Base-by-base conservation (phyloP, 495 filamentous ascomycete genomes). In the Talaromyces ruber region DNA sequence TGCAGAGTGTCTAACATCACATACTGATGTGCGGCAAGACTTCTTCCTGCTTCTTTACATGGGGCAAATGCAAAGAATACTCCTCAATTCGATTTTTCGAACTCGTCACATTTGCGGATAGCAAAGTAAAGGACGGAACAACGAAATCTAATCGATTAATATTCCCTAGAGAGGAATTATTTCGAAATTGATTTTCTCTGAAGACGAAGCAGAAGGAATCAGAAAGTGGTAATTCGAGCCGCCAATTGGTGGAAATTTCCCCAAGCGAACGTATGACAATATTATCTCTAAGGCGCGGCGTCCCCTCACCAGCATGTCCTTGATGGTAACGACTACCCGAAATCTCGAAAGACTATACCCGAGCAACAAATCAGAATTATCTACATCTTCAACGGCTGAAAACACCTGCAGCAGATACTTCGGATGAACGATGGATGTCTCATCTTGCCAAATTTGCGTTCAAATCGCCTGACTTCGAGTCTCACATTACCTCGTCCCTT, bases 61-160 rank as follows among this genome's bases (percentile, higher is more conserved):
- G 70, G 63, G 67, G 3, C 72, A 75, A 63, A 58, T 75, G 52
- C 72, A 74, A 32, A 70, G 72, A 55, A 71, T 64, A 56, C 58
- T 77, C 4, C 56, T 74, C 9, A 68, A 68, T 14, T 67, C 72
- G 0, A 71, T 69, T 0, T n/a, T 51, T 70, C 29, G 79, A 82
- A 14, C 74, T 92, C 6, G 81, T 87, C 11, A 71, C 79, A 6
- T 91, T 85, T 66, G 87, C 86, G 4, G 87, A 91, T 55, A 43
- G 65, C 21, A 74, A 70, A 45, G 47, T 70, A 22, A 60, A 60
- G 6, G 82, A 87, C 47, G 87, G 88, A 0, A 85, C 81, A 18
- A 85, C 90, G 79, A 74, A 79, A 39, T 82, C 74, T 22, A 83
- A 73, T 16, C 76, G 79, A 12, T 58, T 91, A 16, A 85, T 92